Conservation (phyloP, 106 monocot species). For the Amphibolis antarctica region DNA sequence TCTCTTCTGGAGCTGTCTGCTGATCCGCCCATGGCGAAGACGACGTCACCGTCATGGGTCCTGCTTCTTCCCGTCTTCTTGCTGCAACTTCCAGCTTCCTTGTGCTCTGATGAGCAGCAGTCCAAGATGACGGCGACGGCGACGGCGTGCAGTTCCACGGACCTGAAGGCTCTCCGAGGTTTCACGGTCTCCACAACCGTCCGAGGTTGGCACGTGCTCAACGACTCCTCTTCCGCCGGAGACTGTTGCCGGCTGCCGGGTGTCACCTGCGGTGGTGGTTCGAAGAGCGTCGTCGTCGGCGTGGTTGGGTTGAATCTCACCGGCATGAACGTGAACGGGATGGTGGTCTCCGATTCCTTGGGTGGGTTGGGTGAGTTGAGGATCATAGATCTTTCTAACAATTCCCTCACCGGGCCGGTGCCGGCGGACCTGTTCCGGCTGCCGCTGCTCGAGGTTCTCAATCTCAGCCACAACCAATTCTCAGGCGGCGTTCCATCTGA, state of each 20-base stretch:
- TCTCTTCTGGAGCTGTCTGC: too few relatives aligned
- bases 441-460: slow-evolving; percentile 7
- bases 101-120: slow-evolving; percentile 1
- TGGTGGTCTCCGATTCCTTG: slow-evolving; percentile 3
- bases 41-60: not conserved
- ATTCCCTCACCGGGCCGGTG: slow-evolving; percentile 15
- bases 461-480: slow-evolving; percentile 28
- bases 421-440: slow-evolving; percentile 16
- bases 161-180: slow-evolving; percentile 7
- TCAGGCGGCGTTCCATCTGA: slow-evolving; percentile 9
- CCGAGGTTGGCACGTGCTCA: slow-evolving; percentile 10
- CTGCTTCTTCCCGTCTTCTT: not conserved
- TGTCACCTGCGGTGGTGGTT: slow-evolving; percentile 13
- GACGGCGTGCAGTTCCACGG: not conserved
- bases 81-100: not conserved
- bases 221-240: not conserved
- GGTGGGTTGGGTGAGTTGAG: not conserved
- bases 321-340: slow-evolving; percentile 10
- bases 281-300: not conserved
- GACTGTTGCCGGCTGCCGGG: slow-evolving; percentile 17
- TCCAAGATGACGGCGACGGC: too few relatives aligned
- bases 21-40: slow-evolving; percentile 6
- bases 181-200: not conserved
- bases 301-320: slow-evolving; percentile 22
- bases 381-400: slow-evolving; percentile 17